Percentiles rank a stretch among this genome's conserved stretches.
Conservation (phyloP, 2,329 filamentous ascomycete genomes). For the Talaromyces sp. region DNA sequence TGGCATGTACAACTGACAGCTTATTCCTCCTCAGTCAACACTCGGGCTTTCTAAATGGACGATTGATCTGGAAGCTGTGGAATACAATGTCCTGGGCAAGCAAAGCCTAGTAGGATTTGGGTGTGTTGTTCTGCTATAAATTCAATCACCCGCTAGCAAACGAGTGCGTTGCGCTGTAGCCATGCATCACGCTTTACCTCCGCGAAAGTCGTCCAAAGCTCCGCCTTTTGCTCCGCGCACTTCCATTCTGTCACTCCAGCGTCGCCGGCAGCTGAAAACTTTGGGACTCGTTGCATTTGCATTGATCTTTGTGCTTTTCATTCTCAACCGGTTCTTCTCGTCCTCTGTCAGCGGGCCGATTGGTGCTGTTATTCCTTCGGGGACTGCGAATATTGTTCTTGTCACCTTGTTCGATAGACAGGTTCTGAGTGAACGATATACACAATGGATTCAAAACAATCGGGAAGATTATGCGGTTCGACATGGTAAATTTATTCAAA, state of each 20-base stretch:
- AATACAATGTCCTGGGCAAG: constrained; percentile 7
- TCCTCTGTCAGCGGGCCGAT: constrained; percentile 25
- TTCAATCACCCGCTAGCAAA: background rate
- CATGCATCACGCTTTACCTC: constrained; percentile 89
- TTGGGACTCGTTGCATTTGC: constrained; percentile 50
- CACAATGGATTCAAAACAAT: constrained; percentile 72
- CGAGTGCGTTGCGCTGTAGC: constrained; percentile 1
- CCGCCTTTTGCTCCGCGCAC: constrained; percentile 58
- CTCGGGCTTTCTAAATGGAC: background rate
- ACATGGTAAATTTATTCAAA: constrained; percentile 62
- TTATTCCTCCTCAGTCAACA: background rate
- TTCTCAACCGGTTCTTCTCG: constrained; percentile 36
- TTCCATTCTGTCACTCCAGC: constrained; percentile 36
- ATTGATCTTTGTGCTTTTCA: constrained; percentile 8
- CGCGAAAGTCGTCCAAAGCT: constrained; percentile 74
- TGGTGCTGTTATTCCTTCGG: constrained; percentile 22
- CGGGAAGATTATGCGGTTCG: constrained; percentile 75
- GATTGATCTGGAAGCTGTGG: constrained; percentile 1
- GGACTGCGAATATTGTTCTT: constrained; percentile 58
- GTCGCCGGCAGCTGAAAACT: constrained; percentile 59
- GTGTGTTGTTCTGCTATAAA: background rate
- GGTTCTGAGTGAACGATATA: constrained; percentile 60
- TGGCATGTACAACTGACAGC: background rate
- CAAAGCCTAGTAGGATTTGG: background rate
- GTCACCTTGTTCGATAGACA: constrained; percentile 76